A percentile compares a stretch with the other conserved stretches of the same genome.
Evolutionary conservation across 495 filamentous ascomycete species (phyloP).

Genomic region (Podospora bellae-mahoneyi): DNA sequence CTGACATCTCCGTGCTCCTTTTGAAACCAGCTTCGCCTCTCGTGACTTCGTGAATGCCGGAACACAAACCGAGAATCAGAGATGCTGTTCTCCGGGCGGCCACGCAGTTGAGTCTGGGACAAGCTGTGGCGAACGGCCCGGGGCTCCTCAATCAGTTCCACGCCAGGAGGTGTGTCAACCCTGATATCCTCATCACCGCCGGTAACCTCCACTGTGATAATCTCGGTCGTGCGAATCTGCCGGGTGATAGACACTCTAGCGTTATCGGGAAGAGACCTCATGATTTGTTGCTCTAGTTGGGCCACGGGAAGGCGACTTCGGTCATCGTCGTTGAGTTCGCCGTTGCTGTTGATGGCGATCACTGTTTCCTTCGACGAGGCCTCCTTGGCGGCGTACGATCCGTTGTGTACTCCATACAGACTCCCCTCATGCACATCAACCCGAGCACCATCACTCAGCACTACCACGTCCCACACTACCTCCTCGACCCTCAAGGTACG

Average conservation of each 20-base stretch:
- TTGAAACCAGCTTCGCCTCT: conserved; percentile 37
- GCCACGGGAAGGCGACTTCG: conserved; percentile 34
- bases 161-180: conserved; percentile 60
- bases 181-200: conserved; percentile 58
- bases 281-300: conserved; percentile 46
- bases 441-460: conserved; percentile 59
- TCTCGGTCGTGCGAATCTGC: conserved; percentile 61
- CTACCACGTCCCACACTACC: conserved; percentile 75
- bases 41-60: conserved; percentile 35
- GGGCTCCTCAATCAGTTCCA: conserved; percentile 61
- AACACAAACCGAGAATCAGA: conserved; percentile 29
- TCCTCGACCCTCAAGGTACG: conserved; percentile 55
- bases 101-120: background rate
- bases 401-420: conserved; percentile 31
- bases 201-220: conserved; percentile 68
- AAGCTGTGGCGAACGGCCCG: conserved; percentile 8
- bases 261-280: conserved; percentile 42
- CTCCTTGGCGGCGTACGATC: conserved; percentile 18
- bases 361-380: conserved; percentile 23
- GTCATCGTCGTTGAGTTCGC: conserved; percentile 39
- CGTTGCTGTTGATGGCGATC: conserved; percentile 46
- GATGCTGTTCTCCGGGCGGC: conserved; percentile 1
- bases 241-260: conserved; percentile 63
- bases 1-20: conserved; percentile 34
- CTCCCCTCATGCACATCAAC: conserved; percentile 55